phyloP scores from a whole-genome alignment of 2,329 filamentous ascomycete species.

The Paraphaeosphaeria sporulosa region DNA sequence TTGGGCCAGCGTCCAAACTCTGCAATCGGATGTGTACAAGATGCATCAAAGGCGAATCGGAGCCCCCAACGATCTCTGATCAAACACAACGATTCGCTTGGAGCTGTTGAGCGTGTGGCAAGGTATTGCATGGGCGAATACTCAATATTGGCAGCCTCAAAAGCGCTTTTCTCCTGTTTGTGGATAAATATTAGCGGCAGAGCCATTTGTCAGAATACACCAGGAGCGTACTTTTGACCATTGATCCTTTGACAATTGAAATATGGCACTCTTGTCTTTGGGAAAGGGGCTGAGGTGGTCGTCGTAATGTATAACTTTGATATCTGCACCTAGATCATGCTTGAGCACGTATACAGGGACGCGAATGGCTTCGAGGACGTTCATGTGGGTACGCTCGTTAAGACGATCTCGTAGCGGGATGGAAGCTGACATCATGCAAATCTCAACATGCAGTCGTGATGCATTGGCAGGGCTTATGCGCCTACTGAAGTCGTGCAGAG shows the following conservation, averaged over 20 bases:
- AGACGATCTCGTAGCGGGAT: not conserved
- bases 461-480: not conserved
- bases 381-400: slow-evolving; percentile 16
- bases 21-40: not conserved
- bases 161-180: not conserved
- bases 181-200: not conserved
- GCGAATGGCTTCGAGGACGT: slow-evolving; percentile 28
- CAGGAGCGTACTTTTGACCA: slow-evolving; percentile 24
- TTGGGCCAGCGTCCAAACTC: not conserved
- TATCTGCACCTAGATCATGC: slow-evolving; percentile 21
- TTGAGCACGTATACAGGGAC: slow-evolving; percentile 27
- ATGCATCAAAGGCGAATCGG: not conserved
- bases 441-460: slow-evolving; percentile 23
- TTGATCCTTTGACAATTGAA: slow-evolving; percentile 25
- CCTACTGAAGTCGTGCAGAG: slow-evolving; percentile 3
- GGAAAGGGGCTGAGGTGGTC: slow-evolving; percentile 26
- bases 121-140: not conserved
- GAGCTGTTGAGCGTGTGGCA: too few relatives aligned
- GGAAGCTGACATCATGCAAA: slow-evolving; percentile 30
- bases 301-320: slow-evolving; percentile 31
- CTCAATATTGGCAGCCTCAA: not conserved
- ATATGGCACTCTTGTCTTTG: slow-evolving; percentile 22
- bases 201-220: not conserved
- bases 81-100: not conserved
- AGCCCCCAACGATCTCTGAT: slow-evolving; percentile 2